Evolutionary conservation across 768 basidiomycete genomes (phyloP).

Genomic region (Russula foetens): DNA sequence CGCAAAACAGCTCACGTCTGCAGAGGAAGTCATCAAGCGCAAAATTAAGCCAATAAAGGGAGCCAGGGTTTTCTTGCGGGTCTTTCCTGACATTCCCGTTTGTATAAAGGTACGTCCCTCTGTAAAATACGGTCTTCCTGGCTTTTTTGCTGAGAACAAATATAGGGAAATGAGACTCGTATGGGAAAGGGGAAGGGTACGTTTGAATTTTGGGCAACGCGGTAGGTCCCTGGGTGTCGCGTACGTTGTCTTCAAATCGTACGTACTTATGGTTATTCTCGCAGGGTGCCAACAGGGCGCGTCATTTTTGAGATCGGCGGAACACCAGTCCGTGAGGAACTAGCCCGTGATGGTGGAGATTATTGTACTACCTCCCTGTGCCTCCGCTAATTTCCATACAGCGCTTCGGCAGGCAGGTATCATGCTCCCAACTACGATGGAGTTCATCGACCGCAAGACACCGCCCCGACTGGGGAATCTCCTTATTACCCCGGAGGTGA

Average conservation of each 20-base stretch:
- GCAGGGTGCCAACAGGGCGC: constrained; percentile 76
- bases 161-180: constrained; percentile 92
- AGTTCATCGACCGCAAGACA: constrained; percentile 66
- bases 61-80: constrained; percentile 73
- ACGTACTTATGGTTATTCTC: background rate
- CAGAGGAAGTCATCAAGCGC: constrained; percentile 80
- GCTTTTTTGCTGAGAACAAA: background rate
- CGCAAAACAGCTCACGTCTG: constrained; percentile 84
- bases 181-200: constrained; percentile 99
- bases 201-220: constrained; percentile 95
- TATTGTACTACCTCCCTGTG: background rate
- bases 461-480: constrained; percentile 70
- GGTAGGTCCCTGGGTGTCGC: constrained; percentile 39
- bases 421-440: constrained; percentile 82
- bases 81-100: constrained; percentile 96
- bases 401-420: constrained; percentile 82
- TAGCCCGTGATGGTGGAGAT: constrained; percentile 78
- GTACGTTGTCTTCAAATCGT: background rate
- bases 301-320: constrained; percentile 95
- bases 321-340: constrained; percentile 78
- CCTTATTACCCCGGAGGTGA: constrained; percentile 30
- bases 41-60: constrained; percentile 90
- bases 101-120: constrained; percentile 74
- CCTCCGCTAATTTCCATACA: constrained; percentile 26
- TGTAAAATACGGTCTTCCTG: background rate